Evolutionary conservation across 2,329 filamentous ascomycete species (phyloP).

Genomic region (Blumeria hordei): DNA sequence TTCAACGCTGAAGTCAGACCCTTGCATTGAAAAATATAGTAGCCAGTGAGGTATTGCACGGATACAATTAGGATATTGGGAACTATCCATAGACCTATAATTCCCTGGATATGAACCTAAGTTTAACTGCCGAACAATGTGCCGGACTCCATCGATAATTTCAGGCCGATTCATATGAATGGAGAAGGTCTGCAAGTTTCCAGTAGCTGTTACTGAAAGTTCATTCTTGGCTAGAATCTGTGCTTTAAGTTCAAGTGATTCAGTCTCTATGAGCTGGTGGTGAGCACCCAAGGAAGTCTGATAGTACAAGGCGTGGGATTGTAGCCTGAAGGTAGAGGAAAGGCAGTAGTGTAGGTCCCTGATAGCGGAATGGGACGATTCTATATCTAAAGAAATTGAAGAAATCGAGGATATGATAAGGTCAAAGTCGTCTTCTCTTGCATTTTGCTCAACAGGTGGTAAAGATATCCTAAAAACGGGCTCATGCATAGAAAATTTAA

Average conservation of each 20-base stretch:
- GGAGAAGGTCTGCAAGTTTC: constrained; percentile 65
- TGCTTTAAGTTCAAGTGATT: constrained; percentile 67
- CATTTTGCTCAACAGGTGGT: constrained; percentile 43
- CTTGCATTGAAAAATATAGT: constrained; percentile 59
- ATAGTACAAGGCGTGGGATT: constrained; percentile 81
- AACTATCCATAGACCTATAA: constrained; percentile 22
- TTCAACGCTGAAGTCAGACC: constrained; percentile 72
- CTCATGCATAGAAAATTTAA: constrained; percentile 93
- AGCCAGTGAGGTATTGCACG: constrained; percentile 67
- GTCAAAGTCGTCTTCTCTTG: constrained; percentile 63
- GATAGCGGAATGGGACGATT: constrained; percentile 78
- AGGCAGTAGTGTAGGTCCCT: constrained; percentile 74
- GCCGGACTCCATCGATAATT: constrained; percentile 74
- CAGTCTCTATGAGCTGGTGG: constrained; percentile 69
- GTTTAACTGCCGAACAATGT: constrained; percentile 69
- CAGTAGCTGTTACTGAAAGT: constrained; percentile 56
- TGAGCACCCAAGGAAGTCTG: constrained; percentile 64
- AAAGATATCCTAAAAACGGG: constrained; percentile 78
- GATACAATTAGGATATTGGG: constrained; percentile 41
- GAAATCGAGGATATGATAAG: constrained; percentile 89
- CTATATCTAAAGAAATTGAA: constrained; percentile 74
- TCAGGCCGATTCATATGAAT: constrained; percentile 78
- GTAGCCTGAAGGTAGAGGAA: constrained; percentile 55
- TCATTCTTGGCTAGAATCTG: constrained; percentile 71
- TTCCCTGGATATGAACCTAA: constrained; percentile 43